A percentile compares a stretch with the other conserved stretches of the same genome.
Evolutionary conservation across 2,329 filamentous ascomycete species (phyloP).

Genomic region (Zalaria sp.): DNA sequence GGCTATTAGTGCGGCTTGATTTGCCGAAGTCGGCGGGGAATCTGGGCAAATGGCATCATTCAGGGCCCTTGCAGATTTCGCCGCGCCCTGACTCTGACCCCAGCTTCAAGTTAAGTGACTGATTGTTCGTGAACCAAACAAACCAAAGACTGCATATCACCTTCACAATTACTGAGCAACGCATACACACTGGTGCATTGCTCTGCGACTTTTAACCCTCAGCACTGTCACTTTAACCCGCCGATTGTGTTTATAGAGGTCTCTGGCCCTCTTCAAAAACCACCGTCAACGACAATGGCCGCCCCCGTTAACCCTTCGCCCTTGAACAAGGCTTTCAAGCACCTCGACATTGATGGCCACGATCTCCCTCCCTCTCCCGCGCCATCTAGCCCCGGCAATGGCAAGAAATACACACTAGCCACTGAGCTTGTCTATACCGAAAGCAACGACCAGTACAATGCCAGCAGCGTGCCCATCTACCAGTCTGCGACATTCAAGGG

Average conservation of each 20-base stretch:
- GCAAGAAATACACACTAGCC: conserved; percentile 80
- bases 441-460: conserved; percentile 89
- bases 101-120: too few relatives aligned
- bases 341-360: conserved; percentile 69
- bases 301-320: conserved; percentile 14
- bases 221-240: background rate
- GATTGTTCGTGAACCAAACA: too few relatives aligned
- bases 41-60: too few relatives aligned
- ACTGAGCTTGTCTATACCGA: conserved; percentile 97
- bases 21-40: too few relatives aligned
- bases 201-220: too few relatives aligned
- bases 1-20: too few relatives aligned
- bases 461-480: conserved; percentile 93
- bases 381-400: conserved; percentile 76
- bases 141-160: too few relatives aligned
- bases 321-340: conserved; percentile 25
- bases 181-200: too few relatives aligned
- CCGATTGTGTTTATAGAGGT: conserved; percentile 11
- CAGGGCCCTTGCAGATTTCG: too few relatives aligned
- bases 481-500: conserved; percentile 98
- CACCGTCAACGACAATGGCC: conserved; percentile 14
- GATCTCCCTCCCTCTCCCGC: conserved; percentile 82
- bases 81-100: too few relatives aligned
- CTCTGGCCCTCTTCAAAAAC: conserved; percentile 13
- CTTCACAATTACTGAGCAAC: too few relatives aligned